These are phyloP conservation scores for Saraca asoca DNA, from an alignment of 331 rosid species.

Conservation along the genomic window DNA sequence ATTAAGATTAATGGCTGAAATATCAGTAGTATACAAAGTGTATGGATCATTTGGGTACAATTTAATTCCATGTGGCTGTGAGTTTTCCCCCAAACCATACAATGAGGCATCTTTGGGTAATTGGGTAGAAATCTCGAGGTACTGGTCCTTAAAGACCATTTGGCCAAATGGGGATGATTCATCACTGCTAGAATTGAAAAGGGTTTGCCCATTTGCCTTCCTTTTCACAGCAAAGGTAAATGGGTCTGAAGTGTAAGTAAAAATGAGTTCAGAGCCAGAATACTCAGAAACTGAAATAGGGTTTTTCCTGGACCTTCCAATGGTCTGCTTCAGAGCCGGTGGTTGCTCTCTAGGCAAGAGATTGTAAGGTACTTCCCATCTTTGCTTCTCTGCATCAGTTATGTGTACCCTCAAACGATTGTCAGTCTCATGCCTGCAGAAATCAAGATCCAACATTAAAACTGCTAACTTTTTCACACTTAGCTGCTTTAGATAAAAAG, in stretches of 20 bases:
- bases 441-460: not conserved
- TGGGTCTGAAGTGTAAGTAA: conserved; percentile 78
- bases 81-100: conserved; percentile 88
- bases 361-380: conserved; percentile 94
- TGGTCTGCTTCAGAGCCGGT: conserved; percentile 51
- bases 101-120: conserved; percentile 75
- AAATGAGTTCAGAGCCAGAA: conserved; percentile 58
- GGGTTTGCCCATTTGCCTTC: conserved; percentile 70
- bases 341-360: conserved; percentile 77
- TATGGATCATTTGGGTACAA: conserved; percentile 82
- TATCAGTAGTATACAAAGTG: conserved; percentile 78
- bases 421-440: conserved; percentile 65
- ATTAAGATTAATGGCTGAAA: conserved; percentile 80
- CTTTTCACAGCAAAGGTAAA: conserved; percentile 73
- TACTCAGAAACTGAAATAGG: conserved; percentile 55
- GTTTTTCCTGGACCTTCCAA: conserved; percentile 46
- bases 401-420: conserved; percentile 83
- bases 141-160: conserved; percentile 89
- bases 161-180: conserved; percentile 57
- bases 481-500: no score
- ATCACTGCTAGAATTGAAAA: conserved; percentile 59
- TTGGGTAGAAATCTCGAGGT: conserved; percentile 85
- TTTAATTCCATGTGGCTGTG: conserved; percentile 90
- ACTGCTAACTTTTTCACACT: no score
- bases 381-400: conserved; percentile 71